Evolutionary conservation across 768 basidiomycete genomes (phyloP), one percentile per base, ranked within the genome.

Genomic region (Chlorophyllum brunneum): DNA sequence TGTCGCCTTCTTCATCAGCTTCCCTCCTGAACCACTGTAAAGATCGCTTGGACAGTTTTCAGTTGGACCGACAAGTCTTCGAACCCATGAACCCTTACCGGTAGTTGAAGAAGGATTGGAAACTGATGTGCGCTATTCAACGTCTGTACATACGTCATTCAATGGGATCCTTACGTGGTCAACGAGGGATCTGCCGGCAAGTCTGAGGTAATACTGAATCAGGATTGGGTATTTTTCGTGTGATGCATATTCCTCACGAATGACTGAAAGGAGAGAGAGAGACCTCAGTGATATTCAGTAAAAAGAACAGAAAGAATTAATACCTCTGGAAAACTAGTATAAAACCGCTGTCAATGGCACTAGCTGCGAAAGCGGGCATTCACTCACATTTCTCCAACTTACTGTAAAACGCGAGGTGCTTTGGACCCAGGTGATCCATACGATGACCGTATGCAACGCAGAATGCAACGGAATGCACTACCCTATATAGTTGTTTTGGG

Each of bases 11-110:
- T 2, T 33, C 45, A 18, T 64, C 62, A 2, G 63, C 58, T 15
- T 61, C 65, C 24, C 48, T 54, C 2, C 63, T 58, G 50, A 67
- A 66, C 67, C 67, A 67, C 51, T 66, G 65, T 13, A 67, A 42
- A 27, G 56, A 60, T 16, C 55, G 55, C 67, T 68, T 37, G 9
- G 18, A n/a, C 18, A 33, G 18, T 1, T 22, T 20, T 36, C 20
- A 48, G 24, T 15, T 18, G 13, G 4, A 11, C 15, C 16, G 36
- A 9, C 5, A 23, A n/a, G 3, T 23, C 9, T 27, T 8, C 10
- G 24, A 7, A 10, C 9, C 5, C 10, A 13, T 24, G 13, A 30
- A 23, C 29, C 11, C 42, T 38, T 40, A 57, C 56, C 5, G 58
- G 58, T 26, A 58, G 43, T 15, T 30, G 38, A 9, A 48, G 27